Conservation (phyloP, 139 green algal species). For the Coccomyxa sp. region DNA sequence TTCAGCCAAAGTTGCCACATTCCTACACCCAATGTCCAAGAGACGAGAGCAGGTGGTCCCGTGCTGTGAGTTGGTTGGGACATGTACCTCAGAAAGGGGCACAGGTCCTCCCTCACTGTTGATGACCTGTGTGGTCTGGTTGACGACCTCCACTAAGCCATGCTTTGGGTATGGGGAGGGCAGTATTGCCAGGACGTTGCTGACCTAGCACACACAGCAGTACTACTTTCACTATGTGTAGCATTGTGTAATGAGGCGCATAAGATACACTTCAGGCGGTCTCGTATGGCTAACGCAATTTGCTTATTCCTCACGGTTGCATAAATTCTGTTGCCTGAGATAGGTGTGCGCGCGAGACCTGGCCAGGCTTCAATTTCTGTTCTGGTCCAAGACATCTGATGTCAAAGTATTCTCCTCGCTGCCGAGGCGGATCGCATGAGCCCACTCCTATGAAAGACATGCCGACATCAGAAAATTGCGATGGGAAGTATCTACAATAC, state of each 20-base stretch:
- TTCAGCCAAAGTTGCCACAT: neutral
- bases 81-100: neutral
- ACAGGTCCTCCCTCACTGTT: neutral
- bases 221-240: neutral
- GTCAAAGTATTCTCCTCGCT: neutral
- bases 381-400: slow-evolving; percentile 1
- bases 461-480: no score
- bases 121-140: neutral
- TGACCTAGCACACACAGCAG: neutral
- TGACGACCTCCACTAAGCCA: neutral
- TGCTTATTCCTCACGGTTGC: neutral
- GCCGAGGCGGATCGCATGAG: neutral
- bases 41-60: no score
- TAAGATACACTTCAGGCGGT: neutral
- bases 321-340: neutral
- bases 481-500: no score
- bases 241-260: neutral
- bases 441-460: no score
- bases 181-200: neutral
- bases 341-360: neutral
- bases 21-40: no score
- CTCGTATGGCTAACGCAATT: neutral
- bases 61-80: neutral
- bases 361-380: neutral
- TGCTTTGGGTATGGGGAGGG: neutral